phyloP scores from a whole-genome alignment of 2,329 filamentous ascomycete species.

The Penicillium oxalicum region DNA sequence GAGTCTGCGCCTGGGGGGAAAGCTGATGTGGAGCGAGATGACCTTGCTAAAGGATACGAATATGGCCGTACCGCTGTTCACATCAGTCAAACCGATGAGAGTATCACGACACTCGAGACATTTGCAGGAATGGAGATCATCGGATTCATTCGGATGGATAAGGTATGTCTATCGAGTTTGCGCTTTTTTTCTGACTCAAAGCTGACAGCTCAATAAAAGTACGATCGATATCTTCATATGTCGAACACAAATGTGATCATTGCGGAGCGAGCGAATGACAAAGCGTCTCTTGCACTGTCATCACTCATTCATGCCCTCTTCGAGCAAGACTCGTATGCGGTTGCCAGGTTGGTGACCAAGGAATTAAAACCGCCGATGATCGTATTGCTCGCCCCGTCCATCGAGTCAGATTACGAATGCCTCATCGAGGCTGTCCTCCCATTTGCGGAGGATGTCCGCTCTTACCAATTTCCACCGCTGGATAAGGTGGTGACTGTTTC shows the following conservation, averaged over 20 bases:
- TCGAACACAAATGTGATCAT: slow-evolving; percentile 74
- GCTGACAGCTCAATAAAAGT: slow-evolving; percentile 43
- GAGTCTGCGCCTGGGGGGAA: slow-evolving; percentile 69
- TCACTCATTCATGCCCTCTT: slow-evolving; percentile 82
- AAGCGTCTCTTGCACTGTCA: slow-evolving; percentile 76
- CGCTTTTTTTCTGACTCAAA: neutral
- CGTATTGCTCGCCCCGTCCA: slow-evolving; percentile 70
- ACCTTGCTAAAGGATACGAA: slow-evolving; percentile 86
- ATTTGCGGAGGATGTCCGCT: slow-evolving; percentile 84
- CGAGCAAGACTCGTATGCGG: slow-evolving; percentile 76
- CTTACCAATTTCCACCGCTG: slow-evolving; percentile 86
- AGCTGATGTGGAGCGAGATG: slow-evolving; percentile 71
- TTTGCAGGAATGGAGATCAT: slow-evolving; percentile 69
- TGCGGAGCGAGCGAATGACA: slow-evolving; percentile 70
- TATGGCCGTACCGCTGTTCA: slow-evolving; percentile 89
- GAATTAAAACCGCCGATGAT: slow-evolving; percentile 72
- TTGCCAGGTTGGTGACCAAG: slow-evolving; percentile 80
- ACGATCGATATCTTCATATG: slow-evolving; percentile 79
- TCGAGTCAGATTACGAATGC: slow-evolving; percentile 75
- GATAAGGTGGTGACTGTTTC: slow-evolving; percentile 84
- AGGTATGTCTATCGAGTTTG: slow-evolving; percentile 45
- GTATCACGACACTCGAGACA: slow-evolving; percentile 82
- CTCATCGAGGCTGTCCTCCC: slow-evolving; percentile 85
- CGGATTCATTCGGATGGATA: slow-evolving; percentile 71
- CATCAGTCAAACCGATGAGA: slow-evolving; percentile 78